Conservation (phyloP, 495 filamentous ascomycete species). For the Lepraria neglecta region DNA sequence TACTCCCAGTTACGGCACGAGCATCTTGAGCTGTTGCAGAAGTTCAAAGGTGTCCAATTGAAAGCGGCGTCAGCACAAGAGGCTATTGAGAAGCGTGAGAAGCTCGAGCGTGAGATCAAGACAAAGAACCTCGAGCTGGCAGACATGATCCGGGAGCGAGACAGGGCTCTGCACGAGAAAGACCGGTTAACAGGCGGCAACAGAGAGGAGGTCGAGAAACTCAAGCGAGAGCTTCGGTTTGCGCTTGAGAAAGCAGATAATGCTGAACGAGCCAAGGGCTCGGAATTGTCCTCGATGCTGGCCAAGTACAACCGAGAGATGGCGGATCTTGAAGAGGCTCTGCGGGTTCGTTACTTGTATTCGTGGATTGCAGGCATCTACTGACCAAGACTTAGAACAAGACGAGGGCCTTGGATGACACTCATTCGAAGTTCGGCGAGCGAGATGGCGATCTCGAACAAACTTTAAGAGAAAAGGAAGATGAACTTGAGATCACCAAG, state of each 20-base stretch:
- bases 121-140: conserved; percentile 97
- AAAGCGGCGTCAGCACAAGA: conserved; percentile 96
- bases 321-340: conserved; percentile 87
- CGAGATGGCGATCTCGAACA: conserved; percentile 79
- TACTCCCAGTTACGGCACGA: conserved; percentile 94
- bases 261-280: conserved; percentile 83
- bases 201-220: conserved; percentile 89
- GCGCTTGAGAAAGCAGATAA: conserved; percentile 90
- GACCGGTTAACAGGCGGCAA: conserved; percentile 79
- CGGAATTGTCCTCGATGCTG: conserved; percentile 87
- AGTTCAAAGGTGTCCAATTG: conserved; percentile 90
- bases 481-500: conserved; percentile 95
- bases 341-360: conserved; percentile 48
- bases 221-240: conserved; percentile 92
- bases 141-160: conserved; percentile 96
- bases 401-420: conserved; percentile 79
- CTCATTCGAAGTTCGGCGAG: conserved; percentile 67
- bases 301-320: conserved; percentile 95
- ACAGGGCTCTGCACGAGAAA: conserved; percentile 88
- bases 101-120: conserved; percentile 93
- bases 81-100: conserved; percentile 89
- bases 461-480: conserved; percentile 83
- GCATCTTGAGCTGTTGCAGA: conserved; percentile 88
- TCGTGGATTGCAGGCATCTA: not conserved
- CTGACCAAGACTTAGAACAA: conserved; percentile 53